A percentile compares a stretch with the other conserved stretches of the same genome.
Evolutionary conservation across 225 moss, liverwort and hornwort genomes (phyloP).

Genomic region (Sphagnum contortum): DNA sequence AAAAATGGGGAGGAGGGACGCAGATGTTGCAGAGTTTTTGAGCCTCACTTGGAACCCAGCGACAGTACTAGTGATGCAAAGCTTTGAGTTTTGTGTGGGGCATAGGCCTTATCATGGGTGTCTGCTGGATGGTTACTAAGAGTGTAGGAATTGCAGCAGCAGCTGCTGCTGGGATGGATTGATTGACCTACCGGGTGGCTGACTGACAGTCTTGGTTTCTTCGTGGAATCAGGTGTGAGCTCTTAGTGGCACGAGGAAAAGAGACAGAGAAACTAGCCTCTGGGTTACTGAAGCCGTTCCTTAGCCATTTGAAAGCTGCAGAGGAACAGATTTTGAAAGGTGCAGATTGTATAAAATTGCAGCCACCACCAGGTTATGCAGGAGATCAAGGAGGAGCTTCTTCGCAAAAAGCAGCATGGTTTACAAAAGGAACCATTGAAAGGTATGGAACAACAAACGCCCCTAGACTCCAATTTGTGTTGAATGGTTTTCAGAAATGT

Average conservation of each 20-base stretch:
- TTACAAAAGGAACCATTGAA: conserved; percentile 94
- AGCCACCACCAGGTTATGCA: conserved; percentile 61
- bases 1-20: no score
- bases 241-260: conserved; percentile 76
- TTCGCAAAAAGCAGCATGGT: conserved; percentile 41
- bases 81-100: no score
- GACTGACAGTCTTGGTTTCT: not conserved
- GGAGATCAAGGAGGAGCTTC: conserved; percentile 50
- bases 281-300: conserved; percentile 83
- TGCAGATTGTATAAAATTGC: conserved; percentile 80
- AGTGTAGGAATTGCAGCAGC: no score
- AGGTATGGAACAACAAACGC: conserved; percentile 28
- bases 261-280: conserved; percentile 84
- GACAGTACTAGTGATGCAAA: no score
- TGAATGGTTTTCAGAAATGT: no score
- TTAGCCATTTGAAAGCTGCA: conserved; percentile 86
- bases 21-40: no score
- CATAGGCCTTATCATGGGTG: no score
- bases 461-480: not conserved
- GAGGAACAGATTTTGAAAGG: conserved; percentile 86
- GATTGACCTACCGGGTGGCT: no score
- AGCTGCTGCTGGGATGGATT: no score
- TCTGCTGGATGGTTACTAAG: no score
- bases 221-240: conserved; percentile 67
- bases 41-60: no score